A percentile compares a stretch with the other conserved stretches of the same genome.
Evolutionary conservation across 768 basidiomycete species (phyloP).

Genomic region (Collybiopsis confluens): DNA sequence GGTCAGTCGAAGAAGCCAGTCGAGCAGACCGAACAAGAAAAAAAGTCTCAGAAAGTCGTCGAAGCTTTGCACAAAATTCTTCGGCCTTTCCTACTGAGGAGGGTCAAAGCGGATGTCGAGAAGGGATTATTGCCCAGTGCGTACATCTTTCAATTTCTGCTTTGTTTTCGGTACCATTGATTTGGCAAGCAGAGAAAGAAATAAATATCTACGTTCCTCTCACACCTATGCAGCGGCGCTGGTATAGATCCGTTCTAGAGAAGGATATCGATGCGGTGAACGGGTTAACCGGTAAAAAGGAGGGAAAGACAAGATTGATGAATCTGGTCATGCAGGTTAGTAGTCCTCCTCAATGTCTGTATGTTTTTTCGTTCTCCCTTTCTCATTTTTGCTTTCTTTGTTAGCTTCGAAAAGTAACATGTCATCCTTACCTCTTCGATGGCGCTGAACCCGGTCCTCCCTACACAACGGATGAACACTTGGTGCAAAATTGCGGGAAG

Average conservation of each 20-base stretch:
- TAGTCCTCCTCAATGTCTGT: neutral
- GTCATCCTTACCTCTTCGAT: constrained; percentile 90
- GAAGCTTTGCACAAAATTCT: constrained; percentile 97
- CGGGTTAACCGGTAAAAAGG: constrained; percentile 93
- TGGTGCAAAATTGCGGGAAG: constrained; percentile 91
- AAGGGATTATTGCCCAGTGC: constrained; percentile 89
- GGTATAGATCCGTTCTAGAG: constrained; percentile 94
- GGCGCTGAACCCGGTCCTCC: constrained; percentile 99
- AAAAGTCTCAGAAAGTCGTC: constrained; percentile 88
- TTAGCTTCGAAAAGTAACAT: constrained; percentile 79
- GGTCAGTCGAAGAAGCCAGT: neutral
- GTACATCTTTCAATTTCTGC: constrained; percentile 18
- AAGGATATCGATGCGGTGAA: constrained; percentile 99
- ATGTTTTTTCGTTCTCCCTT: neutral
- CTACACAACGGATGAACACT: constrained; percentile 96
- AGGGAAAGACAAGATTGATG: constrained; percentile 95
- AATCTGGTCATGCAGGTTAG: constrained; percentile 99
- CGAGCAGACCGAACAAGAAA: constrained; percentile 46
- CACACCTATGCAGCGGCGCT: constrained; percentile 96
- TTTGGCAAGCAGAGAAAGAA: constrained; percentile 74
- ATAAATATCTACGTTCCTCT: constrained; percentile 98
- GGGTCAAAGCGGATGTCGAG: constrained; percentile 96
- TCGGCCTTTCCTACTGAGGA: constrained; percentile 86
- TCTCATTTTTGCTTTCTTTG: neutral
- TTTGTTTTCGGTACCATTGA: neutral